Percentiles rank a stretch among this genome's conserved stretches.
phyloP scores from a whole-genome alignment of 768 basidiomycete species.

The Floccularia luteovirens region DNA sequence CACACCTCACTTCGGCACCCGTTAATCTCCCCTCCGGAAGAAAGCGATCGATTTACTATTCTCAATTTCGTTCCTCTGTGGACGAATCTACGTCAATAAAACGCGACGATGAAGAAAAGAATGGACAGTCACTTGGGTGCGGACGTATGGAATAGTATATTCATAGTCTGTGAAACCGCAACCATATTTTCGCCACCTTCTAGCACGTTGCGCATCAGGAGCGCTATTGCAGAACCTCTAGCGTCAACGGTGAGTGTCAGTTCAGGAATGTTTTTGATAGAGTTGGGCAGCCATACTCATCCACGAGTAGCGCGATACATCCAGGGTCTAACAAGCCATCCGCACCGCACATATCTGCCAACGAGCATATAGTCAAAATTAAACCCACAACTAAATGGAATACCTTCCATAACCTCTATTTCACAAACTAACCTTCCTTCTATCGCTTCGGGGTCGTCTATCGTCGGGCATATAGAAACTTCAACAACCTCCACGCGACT shows the following conservation, averaged over 20 bases:
- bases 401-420: too few relatives aligned
- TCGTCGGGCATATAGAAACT: too few relatives aligned
- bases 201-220: constrained; percentile 23
- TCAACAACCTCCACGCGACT: too few relatives aligned
- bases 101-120: not conserved
- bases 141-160: constrained; percentile 35
- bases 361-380: too few relatives aligned
- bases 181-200: constrained; percentile 17
- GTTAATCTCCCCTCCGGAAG: constrained; percentile 17
- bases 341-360: constrained; percentile 41
- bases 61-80: constrained; percentile 34
- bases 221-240: constrained; percentile 35
- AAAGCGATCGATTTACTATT: constrained; percentile 29
- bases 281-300: too few relatives aligned
- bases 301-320: constrained; percentile 35
- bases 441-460: too few relatives aligned
- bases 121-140: constrained; percentile 23
- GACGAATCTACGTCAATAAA: not conserved
- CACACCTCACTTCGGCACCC: constrained; percentile 34
- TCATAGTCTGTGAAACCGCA: constrained; percentile 38
- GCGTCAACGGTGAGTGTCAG: too few relatives aligned
- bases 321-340: constrained; percentile 31
- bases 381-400: too few relatives aligned
- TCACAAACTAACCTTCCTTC: too few relatives aligned
- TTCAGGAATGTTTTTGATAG: too few relatives aligned